phyloP scores from a whole-genome alignment of 192 early-diverging fungal genomes.

The Ramicandelaber brevisporus region DNA sequence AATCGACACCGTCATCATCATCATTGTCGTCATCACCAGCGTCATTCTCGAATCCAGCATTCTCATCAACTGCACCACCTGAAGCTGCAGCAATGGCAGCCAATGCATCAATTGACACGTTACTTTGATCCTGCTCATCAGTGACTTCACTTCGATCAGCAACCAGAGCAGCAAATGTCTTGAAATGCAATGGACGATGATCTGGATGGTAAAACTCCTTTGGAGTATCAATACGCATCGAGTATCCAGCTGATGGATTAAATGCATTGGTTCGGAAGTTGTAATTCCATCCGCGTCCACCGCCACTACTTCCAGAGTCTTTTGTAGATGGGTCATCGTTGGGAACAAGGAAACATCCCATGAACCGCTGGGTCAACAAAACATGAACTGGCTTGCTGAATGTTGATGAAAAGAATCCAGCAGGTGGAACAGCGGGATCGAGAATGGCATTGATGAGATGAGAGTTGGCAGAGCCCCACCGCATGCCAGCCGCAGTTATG shows the following conservation, averaged over 20 bases:
- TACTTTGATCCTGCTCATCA: too few species aligned
- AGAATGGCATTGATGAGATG: conserved; percentile 61
- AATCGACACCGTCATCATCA: too few species aligned
- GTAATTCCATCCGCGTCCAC: conserved; percentile 97
- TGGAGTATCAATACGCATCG: conserved; percentile 71
- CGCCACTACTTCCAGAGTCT: too few species aligned
- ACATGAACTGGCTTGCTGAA: conserved; percentile 96
- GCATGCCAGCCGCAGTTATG: conserved; percentile 84
- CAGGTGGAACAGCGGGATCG: too few species aligned
- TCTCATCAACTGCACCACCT: too few species aligned
- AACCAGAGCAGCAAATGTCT: conserved; percentile 67
- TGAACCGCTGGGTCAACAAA: conserved; percentile 81
- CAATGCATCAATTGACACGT: too few species aligned
- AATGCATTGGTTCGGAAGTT: conserved; percentile 88
- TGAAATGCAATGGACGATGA: conserved; percentile 86
- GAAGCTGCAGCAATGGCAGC: too few species aligned
- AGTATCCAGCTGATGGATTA: conserved; percentile 76
- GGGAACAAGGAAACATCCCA: conserved; percentile 97
- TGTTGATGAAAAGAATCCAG: conserved; percentile 61
- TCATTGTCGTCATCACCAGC: too few species aligned
- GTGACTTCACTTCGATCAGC: too few species aligned
- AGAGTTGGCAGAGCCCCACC: conserved; percentile 89
- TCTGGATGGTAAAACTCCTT: conserved; percentile 94
- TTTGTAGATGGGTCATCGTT: too few species aligned
- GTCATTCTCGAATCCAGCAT: too few species aligned